Conservation (phyloP, 2,329 filamentous ascomycete species). For the Alternaria sp. region DNA sequence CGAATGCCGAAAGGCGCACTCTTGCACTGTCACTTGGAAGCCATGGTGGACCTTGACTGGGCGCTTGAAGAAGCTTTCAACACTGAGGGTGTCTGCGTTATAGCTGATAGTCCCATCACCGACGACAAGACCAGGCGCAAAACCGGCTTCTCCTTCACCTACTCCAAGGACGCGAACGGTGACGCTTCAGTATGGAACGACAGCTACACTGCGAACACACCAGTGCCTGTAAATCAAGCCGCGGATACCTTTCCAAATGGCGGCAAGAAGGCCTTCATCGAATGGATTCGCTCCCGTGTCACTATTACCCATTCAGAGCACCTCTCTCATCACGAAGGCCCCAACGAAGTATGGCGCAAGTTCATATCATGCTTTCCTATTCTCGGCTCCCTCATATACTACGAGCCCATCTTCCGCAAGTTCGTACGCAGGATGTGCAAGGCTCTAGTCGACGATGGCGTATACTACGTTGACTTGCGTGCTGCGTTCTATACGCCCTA, state of each 20-base stretch:
- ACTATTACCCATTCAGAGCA: constrained; percentile 75
- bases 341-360: constrained; percentile 84
- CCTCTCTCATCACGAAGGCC: constrained; percentile 79
- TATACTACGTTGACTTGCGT: constrained; percentile 83
- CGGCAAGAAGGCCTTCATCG: constrained; percentile 73
- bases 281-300: constrained; percentile 77
- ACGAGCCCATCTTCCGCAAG: constrained; percentile 85
- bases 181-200: constrained; percentile 68
- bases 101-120: constrained; percentile 63
- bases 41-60: constrained; percentile 88
- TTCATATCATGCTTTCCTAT: constrained; percentile 78
- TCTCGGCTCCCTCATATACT: constrained; percentile 77
- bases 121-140: constrained; percentile 61
- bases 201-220: constrained; percentile 65
- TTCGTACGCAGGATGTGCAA: constrained; percentile 76
- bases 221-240: constrained; percentile 65
- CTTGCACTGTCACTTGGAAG: constrained; percentile 86
- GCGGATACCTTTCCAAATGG: constrained; percentile 78
- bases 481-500: constrained; percentile 77
- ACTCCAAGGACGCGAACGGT: constrained; percentile 49
- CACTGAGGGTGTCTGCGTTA: constrained; percentile 76
- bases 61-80: constrained; percentile 74
- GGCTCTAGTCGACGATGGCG: constrained; percentile 77
- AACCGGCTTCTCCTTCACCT: constrained; percentile 65
- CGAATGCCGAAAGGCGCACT: constrained; percentile 88